Conservation (phyloP, 2,329 filamentous ascomycete genomes). For the Penicillium sp. region DNA sequence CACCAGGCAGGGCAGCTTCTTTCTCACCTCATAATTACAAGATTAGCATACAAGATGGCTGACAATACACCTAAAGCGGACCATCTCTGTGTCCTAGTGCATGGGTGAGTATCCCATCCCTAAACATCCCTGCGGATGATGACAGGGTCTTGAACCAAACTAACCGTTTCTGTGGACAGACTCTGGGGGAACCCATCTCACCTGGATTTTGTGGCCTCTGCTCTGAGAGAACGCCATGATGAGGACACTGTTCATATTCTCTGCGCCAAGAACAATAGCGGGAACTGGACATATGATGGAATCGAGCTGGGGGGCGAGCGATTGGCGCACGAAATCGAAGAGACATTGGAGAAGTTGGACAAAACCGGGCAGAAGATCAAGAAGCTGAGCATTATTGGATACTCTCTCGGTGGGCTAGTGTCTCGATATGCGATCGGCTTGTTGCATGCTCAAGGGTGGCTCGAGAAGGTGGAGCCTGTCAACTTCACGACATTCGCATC, state of each 20-base stretch:
- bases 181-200: conserved; percentile 66
- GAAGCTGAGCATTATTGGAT: conserved; percentile 85
- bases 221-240: conserved; percentile 55
- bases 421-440: conserved; percentile 85
- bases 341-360: conserved; percentile 58
- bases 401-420: conserved; percentile 86
- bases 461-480: conserved; percentile 79
- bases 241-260: conserved; percentile 60
- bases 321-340: conserved; percentile 65
- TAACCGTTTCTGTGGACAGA: conserved; percentile 37
- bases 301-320: conserved; percentile 72
- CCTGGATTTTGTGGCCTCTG: conserved; percentile 57
- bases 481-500: conserved; percentile 94
- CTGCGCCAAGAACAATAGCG: conserved; percentile 59
- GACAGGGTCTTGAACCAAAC: conserved; percentile 13
- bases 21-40: not conserved
- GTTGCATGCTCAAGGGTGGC: conserved; percentile 76
- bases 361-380: conserved; percentile 70
- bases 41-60: conserved; percentile 9
- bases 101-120: conserved; percentile 54
- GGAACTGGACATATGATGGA: conserved; percentile 66
- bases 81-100: conserved; percentile 65
- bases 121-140: conserved; percentile 13
- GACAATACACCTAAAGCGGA: conserved; percentile 39
- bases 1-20: not conserved